Conservation (phyloP, 1,284 basidiomycete species). For the Ceraceosorus guamensis region DNA sequence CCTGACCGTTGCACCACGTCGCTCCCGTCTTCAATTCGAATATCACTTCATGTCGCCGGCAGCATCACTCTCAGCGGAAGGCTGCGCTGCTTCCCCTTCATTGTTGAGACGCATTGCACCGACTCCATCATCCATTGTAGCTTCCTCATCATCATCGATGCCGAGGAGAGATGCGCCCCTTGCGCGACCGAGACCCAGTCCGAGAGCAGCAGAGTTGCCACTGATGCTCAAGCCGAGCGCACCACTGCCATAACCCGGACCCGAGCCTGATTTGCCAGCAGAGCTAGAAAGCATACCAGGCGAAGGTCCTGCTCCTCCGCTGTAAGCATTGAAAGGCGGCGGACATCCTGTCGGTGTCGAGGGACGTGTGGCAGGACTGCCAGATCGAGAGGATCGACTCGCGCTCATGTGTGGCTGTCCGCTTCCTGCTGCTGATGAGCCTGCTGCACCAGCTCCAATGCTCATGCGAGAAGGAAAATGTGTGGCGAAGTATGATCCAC, state of each 20-base stretch:
- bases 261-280: slow-evolving; percentile 2
- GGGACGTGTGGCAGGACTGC: not conserved
- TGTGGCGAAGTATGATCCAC: slow-evolving; percentile 1
- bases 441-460: no score
- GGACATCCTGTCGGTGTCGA: slow-evolving; percentile 1
- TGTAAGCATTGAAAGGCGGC: not conserved
- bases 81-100: not conserved
- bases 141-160: not conserved
- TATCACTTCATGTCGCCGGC: no score
- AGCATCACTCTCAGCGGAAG: no score
- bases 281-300: not conserved
- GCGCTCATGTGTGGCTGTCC: not conserved
- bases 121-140: not conserved
- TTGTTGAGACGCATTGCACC: not conserved
- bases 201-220: not conserved
- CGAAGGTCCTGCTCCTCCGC: not conserved
- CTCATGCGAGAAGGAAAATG: no score
- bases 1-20: no score
- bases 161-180: not conserved
- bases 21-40: no score
- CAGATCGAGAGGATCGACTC: not conserved
- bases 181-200: not conserved
- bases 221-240: slow-evolving; percentile 9
- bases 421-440: not conserved
- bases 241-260: slow-evolving; percentile 9